Evolutionary conservation across 1,284 basidiomycete genomes (phyloP), one percentile per base, ranked within the genome.

Genomic region (Microbotryum scabiosae): DNA sequence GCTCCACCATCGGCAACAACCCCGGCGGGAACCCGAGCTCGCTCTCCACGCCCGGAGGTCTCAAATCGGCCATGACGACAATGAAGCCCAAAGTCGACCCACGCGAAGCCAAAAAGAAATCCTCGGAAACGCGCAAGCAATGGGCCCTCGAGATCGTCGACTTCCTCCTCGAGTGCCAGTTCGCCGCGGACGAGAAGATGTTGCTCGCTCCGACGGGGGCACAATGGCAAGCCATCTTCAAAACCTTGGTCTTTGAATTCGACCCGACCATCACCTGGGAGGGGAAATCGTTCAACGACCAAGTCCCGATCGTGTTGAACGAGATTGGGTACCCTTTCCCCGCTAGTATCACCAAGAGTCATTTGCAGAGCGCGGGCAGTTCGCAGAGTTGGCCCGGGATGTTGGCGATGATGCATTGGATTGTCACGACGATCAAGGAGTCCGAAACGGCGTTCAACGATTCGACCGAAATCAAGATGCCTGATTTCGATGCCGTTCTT

Each of bases 331-430:
- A 73, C 63, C 67, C 71, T 16, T 71, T 71, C 50, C 63, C 64
- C 32, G 64, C 69, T 30, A 57, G 54, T 36, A 71, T 73, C 54
- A 64, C 64, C 23, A 72, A 72, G 56, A 72, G 69, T 50, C 69
- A 71, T 28, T 49, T 73, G 18, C 73, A 73, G 57, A 67, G 69
- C 8, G 62, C 69, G 30, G 73, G 71, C 0, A 67, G 64, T 20
- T 65, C 67, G 55, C 70, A 72, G 51, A 69, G 58, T 52, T 73
- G 73, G 73, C 72, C 72, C 8, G 66, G 63, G 44, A 67, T 73
- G 60, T 59, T 73, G 28, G 73, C 70, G 20, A 72, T 73, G 72
- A 56, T 73, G 25, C 68, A 73, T 59, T 73, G 73, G 73, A 60
- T 73, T 41, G 67, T 73, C 47, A 63, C 58, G 25, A 60, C 64